Percentiles rank a stretch among this genome's conserved stretches.
phyloP scores from a whole-genome alignment of 257 asterid genomes.

The Catharanthus roseus region DNA sequence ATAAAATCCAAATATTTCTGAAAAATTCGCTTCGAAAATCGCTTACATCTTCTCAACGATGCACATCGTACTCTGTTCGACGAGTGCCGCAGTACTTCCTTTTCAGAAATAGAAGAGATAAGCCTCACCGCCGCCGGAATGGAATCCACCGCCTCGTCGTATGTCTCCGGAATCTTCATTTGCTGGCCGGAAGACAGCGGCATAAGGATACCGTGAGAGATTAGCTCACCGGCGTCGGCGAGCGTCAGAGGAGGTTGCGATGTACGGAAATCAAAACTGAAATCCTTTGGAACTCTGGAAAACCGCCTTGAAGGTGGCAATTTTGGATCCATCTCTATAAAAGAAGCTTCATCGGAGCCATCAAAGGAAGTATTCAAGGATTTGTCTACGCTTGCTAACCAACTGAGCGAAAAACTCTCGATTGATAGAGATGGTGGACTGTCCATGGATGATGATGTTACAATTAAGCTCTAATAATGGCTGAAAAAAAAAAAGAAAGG shows the following conservation, averaged over 20 bases:
- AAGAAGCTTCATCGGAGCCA: constrained; percentile 45
- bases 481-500: neutral
- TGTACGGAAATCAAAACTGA: constrained; percentile 58
- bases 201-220: constrained; percentile 56
- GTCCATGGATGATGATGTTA: constrained; percentile 34
- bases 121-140: constrained; percentile 9
- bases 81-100: constrained; percentile 2
- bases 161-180: constrained; percentile 8
- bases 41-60: constrained; percentile 46
- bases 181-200: constrained; percentile 27
- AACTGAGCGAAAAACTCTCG: constrained; percentile 73
- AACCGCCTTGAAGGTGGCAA: constrained; percentile 77
- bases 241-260: constrained; percentile 39
- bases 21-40: constrained; percentile 43
- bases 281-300: constrained; percentile 52
- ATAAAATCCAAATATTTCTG: constrained; percentile 44
- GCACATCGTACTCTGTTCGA: constrained; percentile 30
- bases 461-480: neutral
- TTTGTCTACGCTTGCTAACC: constrained; percentile 38
- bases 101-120: constrained; percentile 11
- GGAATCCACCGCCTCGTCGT: constrained; percentile 1
- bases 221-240: constrained; percentile 70
- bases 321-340: constrained; percentile 91
- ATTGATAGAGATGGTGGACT: constrained; percentile 46
- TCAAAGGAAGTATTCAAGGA: constrained; percentile 24